Conservation (phyloP, 768 basidiomycete genomes). For the Glaciozyma antarctica region DNA sequence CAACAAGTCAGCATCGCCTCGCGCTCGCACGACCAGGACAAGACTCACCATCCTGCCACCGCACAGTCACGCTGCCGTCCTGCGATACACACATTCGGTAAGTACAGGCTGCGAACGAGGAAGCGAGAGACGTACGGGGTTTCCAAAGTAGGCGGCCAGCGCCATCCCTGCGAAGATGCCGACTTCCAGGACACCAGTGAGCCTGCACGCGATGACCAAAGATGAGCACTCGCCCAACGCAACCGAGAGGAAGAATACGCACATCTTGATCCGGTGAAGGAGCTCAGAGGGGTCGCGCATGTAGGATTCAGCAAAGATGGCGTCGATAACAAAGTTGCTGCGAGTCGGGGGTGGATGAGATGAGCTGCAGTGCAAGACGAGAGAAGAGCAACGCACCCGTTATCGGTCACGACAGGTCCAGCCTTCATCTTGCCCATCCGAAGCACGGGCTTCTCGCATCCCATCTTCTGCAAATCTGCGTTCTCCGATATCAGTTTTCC, state of each 20-base stretch:
- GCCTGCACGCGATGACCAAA: slow-evolving; percentile 44
- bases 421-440: slow-evolving; percentile 84
- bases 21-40: too few species aligned
- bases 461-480: slow-evolving; percentile 35
- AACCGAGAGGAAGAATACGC: background rate
- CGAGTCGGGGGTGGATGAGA: background rate
- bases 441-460: slow-evolving; percentile 52
- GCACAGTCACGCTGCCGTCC: slow-evolving; percentile 3
- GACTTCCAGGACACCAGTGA: slow-evolving; percentile 97
- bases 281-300: slow-evolving; percentile 54
- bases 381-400: slow-evolving; percentile 46
- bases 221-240: background rate
- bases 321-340: slow-evolving; percentile 87
- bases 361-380: background rate
- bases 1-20: too few species aligned
- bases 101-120: background rate
- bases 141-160: slow-evolving; percentile 80
- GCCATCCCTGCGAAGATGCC: slow-evolving; percentile 92
- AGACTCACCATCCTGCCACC: slow-evolving; percentile 20
- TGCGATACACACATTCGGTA: background rate
- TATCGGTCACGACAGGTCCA: slow-evolving; percentile 92
- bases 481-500: slow-evolving; percentile 36
- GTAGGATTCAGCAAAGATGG: slow-evolving; percentile 64
- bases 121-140: slow-evolving; percentile 10
- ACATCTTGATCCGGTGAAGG: slow-evolving; percentile 61